Percentiles rank a stretch among this genome's conserved stretches.
Evolutionary conservation across 2,329 filamentous ascomycete genomes (phyloP).

Genomic region (Colletotrichum shisoi): DNA sequence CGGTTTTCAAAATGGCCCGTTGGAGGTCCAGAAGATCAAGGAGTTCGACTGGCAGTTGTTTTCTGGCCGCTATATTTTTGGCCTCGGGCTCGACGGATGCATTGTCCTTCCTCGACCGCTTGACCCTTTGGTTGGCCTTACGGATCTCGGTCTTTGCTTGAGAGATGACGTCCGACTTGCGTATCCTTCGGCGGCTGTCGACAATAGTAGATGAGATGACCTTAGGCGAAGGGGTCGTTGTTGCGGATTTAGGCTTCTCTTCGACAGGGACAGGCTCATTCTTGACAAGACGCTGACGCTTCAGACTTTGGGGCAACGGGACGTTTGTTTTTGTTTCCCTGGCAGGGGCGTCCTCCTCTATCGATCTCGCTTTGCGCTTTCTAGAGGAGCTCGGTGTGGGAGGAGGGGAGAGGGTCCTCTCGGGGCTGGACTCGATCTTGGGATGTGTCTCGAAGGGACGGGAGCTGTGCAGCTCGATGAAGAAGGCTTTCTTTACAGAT

Average conservation of each 20-base stretch:
- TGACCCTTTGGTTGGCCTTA: constrained; percentile 37
- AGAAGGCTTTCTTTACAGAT: constrained; percentile 36
- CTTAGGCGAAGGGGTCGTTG: constrained; percentile 16
- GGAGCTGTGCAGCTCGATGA: constrained; percentile 31
- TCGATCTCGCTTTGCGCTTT: constrained; percentile 34
- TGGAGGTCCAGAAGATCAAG: constrained; percentile 70
- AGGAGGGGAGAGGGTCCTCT: constrained; percentile 11
- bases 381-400: constrained; percentile 22
- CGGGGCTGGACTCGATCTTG: constrained; percentile 28
- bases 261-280: constrained; percentile 38
- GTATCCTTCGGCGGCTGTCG: constrained; percentile 42
- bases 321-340: constrained; percentile 6
- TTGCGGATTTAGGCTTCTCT: constrained; percentile 21
- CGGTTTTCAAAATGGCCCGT: constrained; percentile 71
- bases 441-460: constrained; percentile 15
- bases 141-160: constrained; percentile 45
- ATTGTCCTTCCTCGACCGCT: constrained; percentile 36
- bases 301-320: constrained; percentile 16
- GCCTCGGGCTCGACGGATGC: constrained; percentile 26
- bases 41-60: constrained; percentile 60
- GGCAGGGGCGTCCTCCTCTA: constrained; percentile 26
- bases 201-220: constrained; percentile 8
- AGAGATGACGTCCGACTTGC: constrained; percentile 44
- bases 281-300: constrained; percentile 37
- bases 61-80: constrained; percentile 46